Base-by-base conservation (phyloP, 768 basidiomycete genomes). In the Leucosporidium yakuticum region DNA sequence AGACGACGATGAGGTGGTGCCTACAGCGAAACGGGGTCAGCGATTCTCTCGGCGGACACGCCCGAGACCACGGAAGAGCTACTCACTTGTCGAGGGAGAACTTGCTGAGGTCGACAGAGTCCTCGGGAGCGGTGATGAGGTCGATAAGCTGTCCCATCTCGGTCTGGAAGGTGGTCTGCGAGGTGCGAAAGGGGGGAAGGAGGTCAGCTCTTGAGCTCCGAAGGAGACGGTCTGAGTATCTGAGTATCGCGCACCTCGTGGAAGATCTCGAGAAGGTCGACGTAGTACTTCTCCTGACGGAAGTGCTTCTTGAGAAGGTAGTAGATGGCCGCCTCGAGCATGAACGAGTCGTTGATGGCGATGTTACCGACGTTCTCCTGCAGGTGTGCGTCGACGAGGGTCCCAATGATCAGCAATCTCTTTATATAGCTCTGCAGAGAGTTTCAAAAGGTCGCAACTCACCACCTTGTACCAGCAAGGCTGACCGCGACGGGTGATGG, bases 131-230 rank as follows among this genome's bases (percentile, higher is more conserved):
- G 12, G 93, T 97, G 80, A 97, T 89, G 59, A 99, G 81, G 79
- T 98, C 95, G 69, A 98, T 87, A 62, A 99, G 83, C 79, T 98
- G 95, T 2, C 96, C 96, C 79, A 96, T 86, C 80, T 96, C 94
- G 1, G 96, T 99, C 79, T 91, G 87, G 81, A 89, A 90, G 0
- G 91, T 83, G 34, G 81, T 80, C 83, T 84, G 73, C 32, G 23
- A 36, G 47, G 23, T 39, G 53, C 29, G 25, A 27, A 29, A 15
- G 63, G 47, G 50, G 21, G 21, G 39, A 1, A n/a, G 49, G 48
- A 27, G 55, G 50, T 23, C 21, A 50, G 39, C 39, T 44, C 39
- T 15, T 4, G 57, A 59, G 32, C 25, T 27, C 25, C 17, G 25
- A 31, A 25, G 8, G 17, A 47, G 11, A 9, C 27, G 25, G 25